These are phyloP conservation scores for Arabidopsis lyrata DNA, from an alignment of 441 rosid genomes.

Conservation along the genomic window DNA sequence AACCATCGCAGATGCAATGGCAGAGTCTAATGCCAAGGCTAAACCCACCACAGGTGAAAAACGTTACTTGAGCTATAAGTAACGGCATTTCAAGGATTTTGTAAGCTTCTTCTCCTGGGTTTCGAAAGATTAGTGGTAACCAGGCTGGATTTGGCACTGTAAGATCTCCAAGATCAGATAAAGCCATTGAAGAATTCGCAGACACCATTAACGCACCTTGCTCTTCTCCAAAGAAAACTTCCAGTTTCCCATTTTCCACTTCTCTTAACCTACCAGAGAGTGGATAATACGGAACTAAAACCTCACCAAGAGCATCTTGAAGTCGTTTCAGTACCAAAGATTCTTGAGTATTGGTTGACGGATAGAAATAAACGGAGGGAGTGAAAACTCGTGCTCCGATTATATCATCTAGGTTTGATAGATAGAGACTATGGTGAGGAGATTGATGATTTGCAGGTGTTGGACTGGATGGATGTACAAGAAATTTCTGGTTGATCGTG, in stretches of 20 bases:
- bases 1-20: constrained; percentile 89
- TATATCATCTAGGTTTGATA: constrained; percentile 86
- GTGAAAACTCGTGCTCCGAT: constrained; percentile 86
- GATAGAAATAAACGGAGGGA: constrained; percentile 81
- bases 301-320: constrained; percentile 59
- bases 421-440: constrained; percentile 66
- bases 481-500: constrained; percentile 42
- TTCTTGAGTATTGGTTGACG: constrained; percentile 32
- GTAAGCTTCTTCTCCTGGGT: constrained; percentile 75
- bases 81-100: constrained; percentile 82
- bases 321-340: constrained; percentile 47
- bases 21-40: constrained; percentile 87
- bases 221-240: constrained; percentile 72
- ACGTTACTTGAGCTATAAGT: constrained; percentile 79
- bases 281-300: constrained; percentile 87
- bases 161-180: constrained; percentile 77
- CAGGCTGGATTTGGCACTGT: constrained; percentile 90
- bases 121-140: constrained; percentile 73
- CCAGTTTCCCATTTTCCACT: constrained; percentile 65
- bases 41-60: constrained; percentile 82
- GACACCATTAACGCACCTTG: constrained; percentile 85
- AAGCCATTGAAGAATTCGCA: constrained; percentile 60
- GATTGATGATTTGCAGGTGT: constrained; percentile 51
- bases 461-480: constrained; percentile 64
- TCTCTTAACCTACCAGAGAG: constrained; percentile 82